Evolutionary conservation across 208 protist species (phyloP).

Genomic region (Crithidia acanthocephali): DNA sequence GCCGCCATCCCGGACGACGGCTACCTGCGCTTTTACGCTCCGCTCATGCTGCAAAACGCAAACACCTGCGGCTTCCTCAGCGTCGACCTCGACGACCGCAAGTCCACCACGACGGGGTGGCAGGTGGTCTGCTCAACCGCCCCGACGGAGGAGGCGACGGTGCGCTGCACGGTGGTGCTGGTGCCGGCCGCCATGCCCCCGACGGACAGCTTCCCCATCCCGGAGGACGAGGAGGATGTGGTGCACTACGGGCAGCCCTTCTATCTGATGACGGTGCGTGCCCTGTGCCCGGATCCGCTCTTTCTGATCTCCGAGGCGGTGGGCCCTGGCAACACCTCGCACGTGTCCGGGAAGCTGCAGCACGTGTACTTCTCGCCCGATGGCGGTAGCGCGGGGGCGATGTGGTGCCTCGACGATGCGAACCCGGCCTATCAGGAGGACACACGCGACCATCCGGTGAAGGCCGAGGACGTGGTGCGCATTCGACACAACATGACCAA

Average conservation of each 20-base stretch:
- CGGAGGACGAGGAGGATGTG: slow-evolving; percentile 78
- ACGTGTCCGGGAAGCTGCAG: slow-evolving; percentile 75
- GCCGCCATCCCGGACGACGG: slow-evolving; percentile 57
- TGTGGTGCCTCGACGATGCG: slow-evolving; percentile 83
- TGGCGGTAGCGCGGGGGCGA: slow-evolving; percentile 54
- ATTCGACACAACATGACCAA: slow-evolving; percentile 87
- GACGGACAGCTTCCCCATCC: slow-evolving; percentile 72
- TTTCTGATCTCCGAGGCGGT: slow-evolving; percentile 79
- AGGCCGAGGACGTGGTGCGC: slow-evolving; percentile 67
- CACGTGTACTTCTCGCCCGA: slow-evolving; percentile 87
- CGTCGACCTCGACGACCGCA: slow-evolving; percentile 84
- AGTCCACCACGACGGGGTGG: slow-evolving; percentile 57
- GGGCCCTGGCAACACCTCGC: slow-evolving; percentile 60
- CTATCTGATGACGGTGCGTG: slow-evolving; percentile 80
- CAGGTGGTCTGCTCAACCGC: slow-evolving; percentile 69
- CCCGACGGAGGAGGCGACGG: slow-evolving; percentile 53
- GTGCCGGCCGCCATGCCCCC: slow-evolving; percentile 67
- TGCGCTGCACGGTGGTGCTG: slow-evolving; percentile 78
- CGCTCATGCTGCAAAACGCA: slow-evolving; percentile 86
- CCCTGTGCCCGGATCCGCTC: slow-evolving; percentile 73
- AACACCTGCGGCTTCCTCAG: slow-evolving; percentile 78
- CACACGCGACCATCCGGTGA: slow-evolving; percentile 83
- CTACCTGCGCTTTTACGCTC: slow-evolving; percentile 74
- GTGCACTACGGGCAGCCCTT: slow-evolving; percentile 92
- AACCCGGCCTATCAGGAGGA: slow-evolving; percentile 84